Evolutionary conservation across 75 land plant genomes (phyloP).

Genomic region (Pinus albicaulis): DNA sequence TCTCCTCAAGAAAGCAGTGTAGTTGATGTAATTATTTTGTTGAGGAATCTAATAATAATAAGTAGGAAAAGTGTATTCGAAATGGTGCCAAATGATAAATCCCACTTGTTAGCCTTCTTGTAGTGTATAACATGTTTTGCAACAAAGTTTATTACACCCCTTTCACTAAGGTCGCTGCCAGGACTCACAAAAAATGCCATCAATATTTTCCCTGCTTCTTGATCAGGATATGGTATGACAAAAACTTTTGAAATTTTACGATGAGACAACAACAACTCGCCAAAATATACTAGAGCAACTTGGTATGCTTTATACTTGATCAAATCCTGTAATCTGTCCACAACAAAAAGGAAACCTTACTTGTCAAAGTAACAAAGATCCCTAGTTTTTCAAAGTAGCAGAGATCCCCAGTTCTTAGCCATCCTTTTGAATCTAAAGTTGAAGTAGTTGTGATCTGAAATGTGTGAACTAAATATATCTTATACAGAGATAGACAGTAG

Average conservation of each 20-base stretch:
- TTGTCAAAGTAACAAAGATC: constrained; percentile 54
- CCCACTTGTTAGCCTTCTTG: too few species aligned
- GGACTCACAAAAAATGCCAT: constrained; percentile 56
- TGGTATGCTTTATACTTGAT: constrained; percentile 93
- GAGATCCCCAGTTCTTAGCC: constrained; percentile 81
- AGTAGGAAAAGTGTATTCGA: too few species aligned
- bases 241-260: constrained; percentile 46
- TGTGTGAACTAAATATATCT: too few species aligned
- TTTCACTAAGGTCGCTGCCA: constrained; percentile 21
- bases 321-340: constrained; percentile 84
- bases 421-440: constrained; percentile 67
- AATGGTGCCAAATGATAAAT: too few species aligned
- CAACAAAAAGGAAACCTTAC: constrained; percentile 69
- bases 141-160: constrained; percentile 47
- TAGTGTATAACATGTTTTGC: constrained; percentile 42
- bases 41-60: too few species aligned
- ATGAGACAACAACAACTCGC: constrained; percentile 47
- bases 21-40: too few species aligned
- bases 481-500: too few species aligned
- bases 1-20: too few species aligned
- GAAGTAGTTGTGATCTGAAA: constrained; percentile 55
- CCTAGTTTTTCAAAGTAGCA: not conserved
- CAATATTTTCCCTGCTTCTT: constrained; percentile 62
- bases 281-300: constrained; percentile 61
- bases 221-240: constrained; percentile 66